Evolutionary conservation across 225 moss, liverwort and hornwort genomes (phyloP), one percentile per base, ranked within the genome.

Genomic region (Polytrichum commune): DNA sequence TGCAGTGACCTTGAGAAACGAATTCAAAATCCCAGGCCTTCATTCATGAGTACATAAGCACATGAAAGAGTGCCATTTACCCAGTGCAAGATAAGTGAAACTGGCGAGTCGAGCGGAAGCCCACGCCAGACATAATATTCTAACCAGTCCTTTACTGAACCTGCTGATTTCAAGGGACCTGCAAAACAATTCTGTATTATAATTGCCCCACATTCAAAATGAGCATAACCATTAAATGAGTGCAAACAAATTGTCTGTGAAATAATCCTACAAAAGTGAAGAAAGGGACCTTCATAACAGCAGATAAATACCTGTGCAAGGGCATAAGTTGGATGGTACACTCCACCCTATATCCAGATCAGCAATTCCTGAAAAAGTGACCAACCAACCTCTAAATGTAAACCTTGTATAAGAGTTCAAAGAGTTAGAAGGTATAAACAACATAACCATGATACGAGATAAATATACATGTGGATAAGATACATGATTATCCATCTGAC

Each of bases 71-170:
- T 27, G 2, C 30, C 13, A 26, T 72, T 73, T 76, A 86, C 86
- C 91, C 92, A 98, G 29, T 95, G 93, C 24, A 98, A 77, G 35
- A 98, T 72, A 54, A 95, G 68, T 19, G 95, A 88, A 46, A 84
- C 95, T n/a, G 97, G 92, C 27, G 97, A 95, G n/a, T 90, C 76
- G 19, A 93, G 73, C 0, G 88, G 77, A 64, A 98, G 23, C 29
- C 77, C 54, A 62, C 97, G 88, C 97, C 97, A 98, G 1, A 54
- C 69, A 71, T 91, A 95, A 35, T 86, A 98, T 8, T 81, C 85
- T 32, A 63, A 61, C 97, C 97, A 98, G 62, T 76, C 78, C 58
- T 24, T 78, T 1, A 95, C 24, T 23, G 57, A 35, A 16, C 25
- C 55, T 46, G 61, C 19, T 1, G 73, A 58, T 53, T 18, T 27